Conservation (phyloP, 2,329 filamentous ascomycete species). For the Fusarium graminum region DNA sequence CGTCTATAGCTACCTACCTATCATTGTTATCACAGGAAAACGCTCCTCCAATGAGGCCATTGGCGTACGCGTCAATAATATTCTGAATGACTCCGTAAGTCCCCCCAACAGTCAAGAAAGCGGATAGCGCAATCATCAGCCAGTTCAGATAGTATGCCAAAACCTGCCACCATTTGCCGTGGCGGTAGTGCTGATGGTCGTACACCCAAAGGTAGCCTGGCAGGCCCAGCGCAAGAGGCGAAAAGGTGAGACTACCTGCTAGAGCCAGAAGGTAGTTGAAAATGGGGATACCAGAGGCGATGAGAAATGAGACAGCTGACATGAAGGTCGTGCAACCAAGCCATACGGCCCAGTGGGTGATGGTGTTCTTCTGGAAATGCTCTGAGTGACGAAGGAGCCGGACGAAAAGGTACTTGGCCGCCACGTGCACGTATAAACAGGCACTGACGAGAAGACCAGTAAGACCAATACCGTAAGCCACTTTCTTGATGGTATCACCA, state of each 20-base stretch:
- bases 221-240: constrained; percentile 49
- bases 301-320: constrained; percentile 38
- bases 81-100: constrained; percentile 28
- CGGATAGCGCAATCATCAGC: constrained; percentile 21
- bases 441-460: constrained; percentile 50
- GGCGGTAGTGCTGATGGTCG: constrained; percentile 27
- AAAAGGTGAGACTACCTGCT: constrained; percentile 50
- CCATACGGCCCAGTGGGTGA: constrained; percentile 56
- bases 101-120: constrained; percentile 22
- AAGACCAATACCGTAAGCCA: constrained; percentile 51
- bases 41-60: constrained; percentile 23
- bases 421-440: constrained; percentile 55
- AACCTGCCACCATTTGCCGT: constrained; percentile 18
- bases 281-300: constrained; percentile 46
- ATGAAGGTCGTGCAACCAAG: constrained; percentile 49
- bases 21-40: constrained; percentile 28
- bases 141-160: constrained; percentile 24
- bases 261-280: constrained; percentile 53
- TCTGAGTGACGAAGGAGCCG: constrained; percentile 54
- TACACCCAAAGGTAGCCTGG: constrained; percentile 48
- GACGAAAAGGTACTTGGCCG: constrained; percentile 58
- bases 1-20: neutral
- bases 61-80: constrained; percentile 25
- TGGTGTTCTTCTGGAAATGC: constrained; percentile 54
- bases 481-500: constrained; percentile 51